These are phyloP conservation scores for Pseudogymnoascus sp. DNA, from an alignment of 2,329 filamentous ascomycete species.

Conservation along the genomic window DNA sequence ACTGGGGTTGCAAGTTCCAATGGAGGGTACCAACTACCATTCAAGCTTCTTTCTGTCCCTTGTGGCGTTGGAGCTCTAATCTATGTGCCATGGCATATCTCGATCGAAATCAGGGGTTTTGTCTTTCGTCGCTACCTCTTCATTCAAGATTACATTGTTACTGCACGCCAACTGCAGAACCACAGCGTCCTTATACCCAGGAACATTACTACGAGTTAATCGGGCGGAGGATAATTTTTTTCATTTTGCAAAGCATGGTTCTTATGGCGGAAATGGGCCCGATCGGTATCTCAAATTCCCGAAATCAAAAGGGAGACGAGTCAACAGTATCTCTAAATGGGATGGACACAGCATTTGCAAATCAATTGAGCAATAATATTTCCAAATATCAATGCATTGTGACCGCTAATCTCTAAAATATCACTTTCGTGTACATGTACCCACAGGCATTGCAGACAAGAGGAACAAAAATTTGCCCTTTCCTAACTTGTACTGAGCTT, in stretches of 20 bases:
- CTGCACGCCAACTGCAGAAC: background rate
- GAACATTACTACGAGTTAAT: background rate
- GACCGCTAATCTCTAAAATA: constrained; percentile 4
- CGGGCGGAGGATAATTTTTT: background rate
- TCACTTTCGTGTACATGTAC: constrained; percentile 1
- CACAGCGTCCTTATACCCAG: background rate
- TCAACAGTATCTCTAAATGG: background rate
- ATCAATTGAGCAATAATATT: background rate
- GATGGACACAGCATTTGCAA: background rate
- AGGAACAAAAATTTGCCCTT: background rate
- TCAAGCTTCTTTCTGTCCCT: too few relatives aligned
- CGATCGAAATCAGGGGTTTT: background rate
- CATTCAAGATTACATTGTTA: background rate
- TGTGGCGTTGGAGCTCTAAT: background rate
- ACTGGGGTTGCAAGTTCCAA: too few relatives aligned
- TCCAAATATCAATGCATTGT: background rate
- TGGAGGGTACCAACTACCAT: background rate
- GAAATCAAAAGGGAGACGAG: background rate
- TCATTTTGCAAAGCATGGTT: background rate
- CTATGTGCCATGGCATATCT: background rate
- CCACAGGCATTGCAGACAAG: constrained; percentile 5
- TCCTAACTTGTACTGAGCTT: background rate
- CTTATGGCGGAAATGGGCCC: background rate
- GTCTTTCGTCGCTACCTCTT: background rate
- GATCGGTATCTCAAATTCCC: background rate